Conservation (phyloP, 306 rosid species). For the Malus asiatica region DNA sequence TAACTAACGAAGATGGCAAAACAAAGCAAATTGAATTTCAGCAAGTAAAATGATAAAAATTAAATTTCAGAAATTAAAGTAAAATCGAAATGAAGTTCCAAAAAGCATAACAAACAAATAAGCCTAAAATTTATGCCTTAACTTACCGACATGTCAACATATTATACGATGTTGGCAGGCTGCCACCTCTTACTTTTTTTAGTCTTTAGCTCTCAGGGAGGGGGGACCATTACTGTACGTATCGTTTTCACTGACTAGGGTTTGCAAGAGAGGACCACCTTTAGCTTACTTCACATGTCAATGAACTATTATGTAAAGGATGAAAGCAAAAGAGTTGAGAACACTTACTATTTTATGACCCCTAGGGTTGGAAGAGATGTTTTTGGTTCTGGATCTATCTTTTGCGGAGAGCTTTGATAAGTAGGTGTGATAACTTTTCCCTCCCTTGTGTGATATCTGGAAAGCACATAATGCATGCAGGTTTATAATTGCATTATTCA, state of each 20-base stretch:
- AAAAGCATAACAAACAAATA: too few species aligned
- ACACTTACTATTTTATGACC: background rate
- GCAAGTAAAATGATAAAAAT: too few species aligned
- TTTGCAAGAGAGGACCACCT: background rate
- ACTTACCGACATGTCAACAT: background rate
- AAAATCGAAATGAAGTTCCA: too few species aligned
- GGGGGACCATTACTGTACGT: background rate
- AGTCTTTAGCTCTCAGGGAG: background rate
- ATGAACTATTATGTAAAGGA: background rate
- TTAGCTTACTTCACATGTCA: background rate
- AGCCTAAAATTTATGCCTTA: too few species aligned
- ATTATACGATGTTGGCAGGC: background rate
- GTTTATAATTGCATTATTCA: background rate
- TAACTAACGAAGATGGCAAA: too few species aligned
- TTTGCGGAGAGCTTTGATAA: background rate
- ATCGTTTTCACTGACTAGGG: background rate
- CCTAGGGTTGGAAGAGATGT: background rate
- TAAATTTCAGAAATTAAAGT: too few species aligned
- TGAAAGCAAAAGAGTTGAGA: background rate
- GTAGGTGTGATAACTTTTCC: too few species aligned
- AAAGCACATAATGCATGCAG: background rate
- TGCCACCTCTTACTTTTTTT: background rate
- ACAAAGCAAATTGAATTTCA: too few species aligned
- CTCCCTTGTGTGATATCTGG: background rate
- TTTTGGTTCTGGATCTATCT: background rate